phyloP scores from a whole-genome alignment of 2,329 filamentous ascomycete species.

The Diaporthe citrichinensis region DNA sequence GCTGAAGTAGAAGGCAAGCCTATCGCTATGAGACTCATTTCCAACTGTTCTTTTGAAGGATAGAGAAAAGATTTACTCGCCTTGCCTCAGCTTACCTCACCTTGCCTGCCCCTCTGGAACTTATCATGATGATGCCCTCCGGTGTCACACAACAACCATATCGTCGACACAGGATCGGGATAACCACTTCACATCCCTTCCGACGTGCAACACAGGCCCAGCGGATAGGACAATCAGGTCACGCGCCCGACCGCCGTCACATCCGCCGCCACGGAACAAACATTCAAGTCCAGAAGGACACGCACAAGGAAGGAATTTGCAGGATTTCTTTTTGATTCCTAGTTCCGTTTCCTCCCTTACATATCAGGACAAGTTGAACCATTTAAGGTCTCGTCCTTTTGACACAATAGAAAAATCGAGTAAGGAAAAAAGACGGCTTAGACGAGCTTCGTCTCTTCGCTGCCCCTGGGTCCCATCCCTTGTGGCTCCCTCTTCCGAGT shows the following conservation, averaged over 20 bases:
- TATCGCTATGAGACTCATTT: not conserved
- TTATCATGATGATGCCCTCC: not conserved
- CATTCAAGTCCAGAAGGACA: not conserved
- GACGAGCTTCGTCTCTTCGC: slow-evolving; percentile 12
- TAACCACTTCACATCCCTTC: not conserved
- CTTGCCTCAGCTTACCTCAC: not conserved
- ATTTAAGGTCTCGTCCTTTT: slow-evolving; percentile 33
- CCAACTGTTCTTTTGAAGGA: not conserved
- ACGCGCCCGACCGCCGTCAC: not conserved
- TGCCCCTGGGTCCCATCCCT: not conserved
- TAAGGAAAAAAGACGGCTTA: slow-evolving; percentile 8
- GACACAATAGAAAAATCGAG: slow-evolving; percentile 31
- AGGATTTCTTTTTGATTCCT: slow-evolving; percentile 24
- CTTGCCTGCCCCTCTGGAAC: not conserved
- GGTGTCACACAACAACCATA: not conserved
- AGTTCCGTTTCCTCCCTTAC: slow-evolving; percentile 21
- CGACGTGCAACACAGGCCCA: not conserved
- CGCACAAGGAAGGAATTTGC: not conserved
- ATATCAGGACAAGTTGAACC: slow-evolving; percentile 32
- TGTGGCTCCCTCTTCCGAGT: not conserved
- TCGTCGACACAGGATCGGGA: no score
- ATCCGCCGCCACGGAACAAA: not conserved
- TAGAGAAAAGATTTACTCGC: not conserved
- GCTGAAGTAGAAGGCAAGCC: not conserved
- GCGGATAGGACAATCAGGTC: not conserved